Conservation (phyloP, 345 rosid species). For the Syzygium aromaticum region DNA sequence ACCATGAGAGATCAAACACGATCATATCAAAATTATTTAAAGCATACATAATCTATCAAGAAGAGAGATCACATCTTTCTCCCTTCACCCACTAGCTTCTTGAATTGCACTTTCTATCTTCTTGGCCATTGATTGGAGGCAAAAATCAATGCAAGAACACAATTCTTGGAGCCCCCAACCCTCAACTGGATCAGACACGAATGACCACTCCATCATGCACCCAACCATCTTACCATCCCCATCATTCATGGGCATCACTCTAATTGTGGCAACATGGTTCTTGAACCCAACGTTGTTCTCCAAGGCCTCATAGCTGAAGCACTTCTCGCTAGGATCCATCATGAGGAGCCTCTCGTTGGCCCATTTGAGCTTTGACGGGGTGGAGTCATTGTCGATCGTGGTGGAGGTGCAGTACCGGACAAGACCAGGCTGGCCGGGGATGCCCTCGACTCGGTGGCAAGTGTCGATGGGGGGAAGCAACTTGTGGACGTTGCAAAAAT, state of each 20-base stretch:
- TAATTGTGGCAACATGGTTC: constrained; percentile 32
- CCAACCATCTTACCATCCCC: constrained; percentile 2
- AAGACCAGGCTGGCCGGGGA: constrained; percentile 37
- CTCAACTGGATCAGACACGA: constrained; percentile 39
- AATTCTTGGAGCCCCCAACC: constrained; percentile 45
- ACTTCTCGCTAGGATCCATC: constrained; percentile 30
- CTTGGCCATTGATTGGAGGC: constrained; percentile 31
- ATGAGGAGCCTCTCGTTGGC: constrained; percentile 38
- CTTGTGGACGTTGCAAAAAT: constrained; percentile 55
- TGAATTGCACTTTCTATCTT: constrained; percentile 24
- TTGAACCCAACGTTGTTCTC: constrained; percentile 50
- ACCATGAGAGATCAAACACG: not conserved
- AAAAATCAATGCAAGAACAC: constrained; percentile 11
- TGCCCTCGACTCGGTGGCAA: constrained; percentile 41
- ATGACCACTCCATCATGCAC: constrained; percentile 61
- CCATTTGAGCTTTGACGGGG: constrained; percentile 10
- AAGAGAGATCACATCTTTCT: not conserved
- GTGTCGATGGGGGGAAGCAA: constrained; percentile 36
- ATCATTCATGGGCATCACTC: constrained; percentile 16
- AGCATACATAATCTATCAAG: not conserved
- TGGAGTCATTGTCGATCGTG: not conserved
- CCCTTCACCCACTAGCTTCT: not conserved
- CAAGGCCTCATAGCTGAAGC: constrained; percentile 45
- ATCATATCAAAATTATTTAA: not conserved
- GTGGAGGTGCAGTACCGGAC: constrained; percentile 32